phyloP scores from a whole-genome alignment of 2,329 filamentous ascomycete species.

The Immersiporthe knoxdaviesiana region DNA sequence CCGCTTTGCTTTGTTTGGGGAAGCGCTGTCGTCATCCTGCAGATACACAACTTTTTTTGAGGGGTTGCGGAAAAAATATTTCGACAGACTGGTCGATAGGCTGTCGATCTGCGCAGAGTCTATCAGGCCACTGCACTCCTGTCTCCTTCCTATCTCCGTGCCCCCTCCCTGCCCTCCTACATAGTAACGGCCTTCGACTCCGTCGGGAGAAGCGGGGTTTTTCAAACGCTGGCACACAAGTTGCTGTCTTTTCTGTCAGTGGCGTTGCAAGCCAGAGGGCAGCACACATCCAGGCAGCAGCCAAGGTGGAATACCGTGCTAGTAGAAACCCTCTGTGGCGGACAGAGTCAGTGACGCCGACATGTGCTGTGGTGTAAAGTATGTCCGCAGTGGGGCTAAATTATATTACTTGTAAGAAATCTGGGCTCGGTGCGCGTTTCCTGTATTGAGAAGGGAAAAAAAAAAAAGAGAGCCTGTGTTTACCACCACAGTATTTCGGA shows the following conservation, averaged over 20 bases:
- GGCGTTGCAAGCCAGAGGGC: neutral
- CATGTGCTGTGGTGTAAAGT: too few species aligned
- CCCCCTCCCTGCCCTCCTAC: too few species aligned
- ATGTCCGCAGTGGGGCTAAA: too few species aligned
- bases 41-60: neutral
- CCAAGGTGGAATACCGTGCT: neutral
- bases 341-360: neutral
- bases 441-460: neutral
- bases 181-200: neutral
- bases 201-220: neutral
- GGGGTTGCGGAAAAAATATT: neutral
- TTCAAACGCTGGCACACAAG: neutral
- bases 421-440: neutral
- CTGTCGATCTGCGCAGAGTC: neutral
- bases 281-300: neutral
- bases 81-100: neutral
- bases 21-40: slow-evolving; percentile 25
- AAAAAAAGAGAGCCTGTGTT: neutral
- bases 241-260: neutral
- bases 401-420: too few species aligned
- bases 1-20: neutral
- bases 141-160: neutral
- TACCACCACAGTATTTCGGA: too few species aligned
- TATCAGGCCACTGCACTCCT: neutral
- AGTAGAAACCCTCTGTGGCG: neutral